Conservation (phyloP, 2,329 filamentous ascomycete species). For the Seiridium unicorne region DNA sequence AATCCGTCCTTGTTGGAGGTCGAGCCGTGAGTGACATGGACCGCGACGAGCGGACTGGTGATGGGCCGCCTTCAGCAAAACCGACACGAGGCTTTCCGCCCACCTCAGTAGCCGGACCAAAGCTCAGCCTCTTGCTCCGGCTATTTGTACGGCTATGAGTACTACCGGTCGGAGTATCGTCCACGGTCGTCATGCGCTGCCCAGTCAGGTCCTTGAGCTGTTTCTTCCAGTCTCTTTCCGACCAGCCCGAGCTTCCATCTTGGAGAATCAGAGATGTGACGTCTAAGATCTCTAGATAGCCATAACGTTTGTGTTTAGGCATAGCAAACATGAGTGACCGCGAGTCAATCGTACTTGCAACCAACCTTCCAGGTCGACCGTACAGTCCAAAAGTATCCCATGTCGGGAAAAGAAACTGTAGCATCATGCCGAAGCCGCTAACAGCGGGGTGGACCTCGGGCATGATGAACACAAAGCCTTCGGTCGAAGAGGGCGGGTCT, state of each 20-base stretch:
- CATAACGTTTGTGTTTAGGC: constrained; percentile 83
- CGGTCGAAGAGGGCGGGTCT: constrained; percentile 71
- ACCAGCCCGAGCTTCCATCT: constrained; percentile 74
- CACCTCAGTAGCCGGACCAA: constrained; percentile 34
- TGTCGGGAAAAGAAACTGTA: constrained; percentile 87
- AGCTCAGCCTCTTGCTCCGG: constrained; percentile 56
- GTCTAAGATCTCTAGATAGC: constrained; percentile 87
- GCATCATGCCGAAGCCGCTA: constrained; percentile 90
- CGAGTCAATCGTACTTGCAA: constrained; percentile 83
- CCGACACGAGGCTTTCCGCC: constrained; percentile 47
- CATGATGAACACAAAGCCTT: constrained; percentile 98
- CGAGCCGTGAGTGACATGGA: constrained; percentile 45
- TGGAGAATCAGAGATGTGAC: constrained; percentile 77
- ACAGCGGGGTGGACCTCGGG: constrained; percentile 91
- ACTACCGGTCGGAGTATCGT: constrained; percentile 43
- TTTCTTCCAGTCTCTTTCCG: constrained; percentile 85
- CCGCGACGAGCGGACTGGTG: constrained; percentile 48
- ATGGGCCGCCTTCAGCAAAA: constrained; percentile 51
- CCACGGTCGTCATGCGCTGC: constrained; percentile 67
- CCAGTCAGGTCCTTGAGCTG: constrained; percentile 86
- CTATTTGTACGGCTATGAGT: constrained; percentile 53
- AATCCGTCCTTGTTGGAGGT: constrained; percentile 44
- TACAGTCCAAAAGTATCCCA: constrained; percentile 93
- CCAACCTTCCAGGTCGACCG: constrained; percentile 80
- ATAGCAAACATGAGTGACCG: constrained; percentile 98